These are phyloP conservation scores for Pleurotus djamor DNA, from an alignment of 768 basidiomycete genomes.

Conservation along the genomic window DNA sequence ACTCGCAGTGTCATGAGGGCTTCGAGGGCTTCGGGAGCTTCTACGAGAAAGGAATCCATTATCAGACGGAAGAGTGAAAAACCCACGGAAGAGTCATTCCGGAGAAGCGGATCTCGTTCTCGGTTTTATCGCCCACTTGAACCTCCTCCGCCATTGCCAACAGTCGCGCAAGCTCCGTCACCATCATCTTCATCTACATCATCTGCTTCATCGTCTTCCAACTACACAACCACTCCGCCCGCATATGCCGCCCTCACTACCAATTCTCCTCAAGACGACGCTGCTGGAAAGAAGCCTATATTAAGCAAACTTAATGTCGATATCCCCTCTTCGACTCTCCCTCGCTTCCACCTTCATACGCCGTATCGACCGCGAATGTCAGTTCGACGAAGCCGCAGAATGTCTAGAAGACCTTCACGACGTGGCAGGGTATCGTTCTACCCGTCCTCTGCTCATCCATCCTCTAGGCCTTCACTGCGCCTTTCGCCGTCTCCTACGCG, in stretches of 20 bases:
- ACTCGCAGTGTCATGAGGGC: neutral
- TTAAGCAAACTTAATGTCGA: neutral
- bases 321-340: neutral
- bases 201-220: neutral
- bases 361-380: neutral
- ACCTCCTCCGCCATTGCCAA: neutral
- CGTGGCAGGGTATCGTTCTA: neutral
- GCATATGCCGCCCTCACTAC: neutral
- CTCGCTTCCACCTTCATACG: neutral
- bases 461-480: neutral
- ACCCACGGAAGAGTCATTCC: neutral
- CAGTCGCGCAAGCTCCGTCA: too few species aligned
- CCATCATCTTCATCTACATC: neutral
- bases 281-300: neutral
- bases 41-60: neutral
- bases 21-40: neutral
- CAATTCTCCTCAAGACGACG: neutral
- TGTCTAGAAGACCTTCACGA: neutral
- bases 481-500: neutral
- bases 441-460: neutral
- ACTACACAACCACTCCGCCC: neutral
- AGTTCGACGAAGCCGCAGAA: neutral
- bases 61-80: neutral
- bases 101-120: neutral
- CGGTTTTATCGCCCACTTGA: neutral